Evolutionary conservation across 257 asterid species (phyloP).

Genomic region (Oldenlandia corymbosa): DNA sequence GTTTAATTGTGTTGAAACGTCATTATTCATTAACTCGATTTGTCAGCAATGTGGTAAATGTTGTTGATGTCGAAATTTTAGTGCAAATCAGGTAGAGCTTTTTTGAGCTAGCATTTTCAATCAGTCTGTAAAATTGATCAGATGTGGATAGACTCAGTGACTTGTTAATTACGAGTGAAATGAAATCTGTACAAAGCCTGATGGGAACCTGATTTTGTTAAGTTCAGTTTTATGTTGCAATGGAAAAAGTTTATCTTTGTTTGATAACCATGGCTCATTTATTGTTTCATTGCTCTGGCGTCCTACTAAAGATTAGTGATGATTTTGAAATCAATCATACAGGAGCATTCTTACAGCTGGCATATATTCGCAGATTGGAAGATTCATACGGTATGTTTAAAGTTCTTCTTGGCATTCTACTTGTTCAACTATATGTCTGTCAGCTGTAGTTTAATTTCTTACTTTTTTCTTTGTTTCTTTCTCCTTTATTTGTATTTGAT

Average conservation of each 20-base stretch:
- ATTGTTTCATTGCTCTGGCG: not conserved
- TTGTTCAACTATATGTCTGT: not conserved
- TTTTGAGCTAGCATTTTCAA: too few species aligned
- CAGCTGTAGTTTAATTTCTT: too few species aligned
- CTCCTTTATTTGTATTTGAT: not conserved
- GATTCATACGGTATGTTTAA: conserved; percentile 58
- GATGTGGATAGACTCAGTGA: too few species aligned
- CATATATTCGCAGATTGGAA: conserved; percentile 65
- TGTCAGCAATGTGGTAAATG: not conserved
- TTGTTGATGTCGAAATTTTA: not conserved
- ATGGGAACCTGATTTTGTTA: not conserved
- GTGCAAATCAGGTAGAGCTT: too few species aligned
- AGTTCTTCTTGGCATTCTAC: conserved; percentile 2
- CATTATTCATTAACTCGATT: too few species aligned
- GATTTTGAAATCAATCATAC: conserved; percentile 25
- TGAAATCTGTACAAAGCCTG: not conserved
- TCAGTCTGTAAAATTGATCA: too few species aligned
- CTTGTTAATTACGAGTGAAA: too few species aligned
- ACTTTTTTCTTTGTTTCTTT: not conserved
- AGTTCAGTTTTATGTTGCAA: not conserved
- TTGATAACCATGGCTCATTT: not conserved
- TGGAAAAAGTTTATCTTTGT: not conserved
- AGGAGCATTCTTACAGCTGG: conserved; percentile 69
- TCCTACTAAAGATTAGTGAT: conserved; percentile 10
- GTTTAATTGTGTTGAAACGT: not conserved